These are phyloP conservation scores for Cryptococcus jaspeensis DNA, from an alignment of 1,284 basidiomycete species.

Conservation along the genomic window DNA sequence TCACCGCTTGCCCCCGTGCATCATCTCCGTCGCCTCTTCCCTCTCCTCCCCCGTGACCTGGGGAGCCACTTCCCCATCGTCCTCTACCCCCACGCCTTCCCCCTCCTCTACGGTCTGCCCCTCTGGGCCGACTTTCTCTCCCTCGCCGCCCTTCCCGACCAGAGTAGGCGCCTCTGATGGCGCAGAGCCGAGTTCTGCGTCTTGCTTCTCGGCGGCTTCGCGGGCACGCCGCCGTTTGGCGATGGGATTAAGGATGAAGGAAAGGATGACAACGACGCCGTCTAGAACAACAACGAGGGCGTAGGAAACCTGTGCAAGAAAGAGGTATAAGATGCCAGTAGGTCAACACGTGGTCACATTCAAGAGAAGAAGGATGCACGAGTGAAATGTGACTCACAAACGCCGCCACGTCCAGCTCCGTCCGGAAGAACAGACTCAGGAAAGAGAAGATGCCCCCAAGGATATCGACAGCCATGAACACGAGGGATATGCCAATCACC, in stretches of 20 bases:
- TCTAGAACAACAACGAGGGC: slow-evolving; percentile 59
- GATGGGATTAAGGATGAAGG: slow-evolving; percentile 63
- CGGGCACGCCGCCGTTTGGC: slow-evolving; percentile 43
- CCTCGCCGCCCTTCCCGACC: background rate
- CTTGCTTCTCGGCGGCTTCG: slow-evolving; percentile 1
- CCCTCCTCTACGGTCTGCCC: too few species aligned
- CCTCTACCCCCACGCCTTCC: too few species aligned
- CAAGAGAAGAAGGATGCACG: background rate
- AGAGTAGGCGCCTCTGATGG: background rate
- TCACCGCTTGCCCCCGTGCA: too few species aligned
- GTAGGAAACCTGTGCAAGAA: slow-evolving; percentile 39
- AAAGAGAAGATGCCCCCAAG: slow-evolving; percentile 68
- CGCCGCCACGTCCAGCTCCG: slow-evolving; percentile 65
- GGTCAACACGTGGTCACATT: too few species aligned
- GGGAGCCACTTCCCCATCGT: too few species aligned
- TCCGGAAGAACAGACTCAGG: slow-evolving; percentile 68
- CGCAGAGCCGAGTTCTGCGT: background rate
- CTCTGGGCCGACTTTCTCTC: background rate
- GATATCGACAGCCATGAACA: slow-evolving; percentile 70
- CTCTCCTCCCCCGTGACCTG: too few species aligned
- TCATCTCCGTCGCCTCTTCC: too few species aligned
- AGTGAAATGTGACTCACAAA: slow-evolving; percentile 58
- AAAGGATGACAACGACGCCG: slow-evolving; percentile 59
- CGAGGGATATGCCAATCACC: slow-evolving; percentile 69
- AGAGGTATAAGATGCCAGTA: too few species aligned